Evolutionary conservation across 768 basidiomycete species (phyloP).

Genomic region (Auriculariales sp.): DNA sequence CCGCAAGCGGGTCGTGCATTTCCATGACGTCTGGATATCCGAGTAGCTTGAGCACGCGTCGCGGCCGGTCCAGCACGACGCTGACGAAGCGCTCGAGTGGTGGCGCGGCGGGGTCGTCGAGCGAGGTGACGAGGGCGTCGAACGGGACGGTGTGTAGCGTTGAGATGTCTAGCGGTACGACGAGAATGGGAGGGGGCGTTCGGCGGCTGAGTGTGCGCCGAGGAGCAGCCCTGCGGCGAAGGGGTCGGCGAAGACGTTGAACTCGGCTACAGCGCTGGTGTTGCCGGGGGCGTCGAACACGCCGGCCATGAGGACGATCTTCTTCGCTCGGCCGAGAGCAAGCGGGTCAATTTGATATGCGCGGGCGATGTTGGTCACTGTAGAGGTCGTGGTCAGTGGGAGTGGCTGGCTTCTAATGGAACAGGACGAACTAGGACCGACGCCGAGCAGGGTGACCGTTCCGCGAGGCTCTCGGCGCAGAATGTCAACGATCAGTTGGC

Average conservation of each 20-base stretch:
- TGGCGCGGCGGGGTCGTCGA: constrained; percentile 9
- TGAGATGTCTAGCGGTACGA: constrained; percentile 27
- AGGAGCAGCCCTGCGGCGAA: constrained; percentile 19
- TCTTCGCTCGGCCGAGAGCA: constrained; percentile 12
- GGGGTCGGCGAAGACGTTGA: constrained; percentile 24
- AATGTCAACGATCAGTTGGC: constrained; percentile 9
- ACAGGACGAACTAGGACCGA: constrained; percentile 11
- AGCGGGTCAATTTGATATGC: constrained; percentile 15
- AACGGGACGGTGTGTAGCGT: constrained; percentile 24
- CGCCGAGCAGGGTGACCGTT: constrained; percentile 11
- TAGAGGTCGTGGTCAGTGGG: neutral
- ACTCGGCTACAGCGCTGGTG: constrained; percentile 24
- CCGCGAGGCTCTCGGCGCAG: constrained; percentile 5
- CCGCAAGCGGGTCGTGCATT: constrained; percentile 30
- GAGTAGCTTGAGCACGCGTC: constrained; percentile 19
- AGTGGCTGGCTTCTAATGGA: neutral
- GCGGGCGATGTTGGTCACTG: constrained; percentile 25
- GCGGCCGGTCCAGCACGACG: constrained; percentile 21
- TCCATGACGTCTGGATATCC: constrained; percentile 22
- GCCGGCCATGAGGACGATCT: constrained; percentile 28
- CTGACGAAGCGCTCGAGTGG: constrained; percentile 5
- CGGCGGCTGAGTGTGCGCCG: constrained; percentile 9
- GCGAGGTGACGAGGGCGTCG: constrained; percentile 13
- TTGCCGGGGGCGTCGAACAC: constrained; percentile 28
- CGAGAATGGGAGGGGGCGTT: constrained; percentile 11